These are phyloP conservation scores for Kurtzmaniella quercitrusa DNA, from an alignment of 1,139 yeast genomes.

Conservation along the genomic window DNA sequence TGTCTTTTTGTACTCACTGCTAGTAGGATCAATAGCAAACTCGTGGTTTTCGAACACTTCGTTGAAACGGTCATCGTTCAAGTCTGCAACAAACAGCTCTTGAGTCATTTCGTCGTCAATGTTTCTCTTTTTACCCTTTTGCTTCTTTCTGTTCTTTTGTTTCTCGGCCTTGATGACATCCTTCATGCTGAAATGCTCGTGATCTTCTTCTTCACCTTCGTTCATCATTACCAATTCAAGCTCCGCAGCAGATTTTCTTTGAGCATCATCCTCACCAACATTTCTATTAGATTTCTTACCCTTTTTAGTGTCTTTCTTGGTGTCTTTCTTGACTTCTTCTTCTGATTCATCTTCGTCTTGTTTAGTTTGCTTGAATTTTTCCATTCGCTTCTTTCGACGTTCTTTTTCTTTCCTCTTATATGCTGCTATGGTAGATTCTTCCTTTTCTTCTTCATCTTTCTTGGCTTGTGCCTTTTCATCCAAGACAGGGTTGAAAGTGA, in stretches of 20 bases:
- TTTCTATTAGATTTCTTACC: slow-evolving; percentile 18
- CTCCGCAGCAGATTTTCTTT: slow-evolving; percentile 54
- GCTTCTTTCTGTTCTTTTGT: slow-evolving; percentile 48
- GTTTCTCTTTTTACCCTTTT: slow-evolving; percentile 36
- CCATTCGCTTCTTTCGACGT: slow-evolving; percentile 78
- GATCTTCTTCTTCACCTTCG: slow-evolving; percentile 40
- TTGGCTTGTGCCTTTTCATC: slow-evolving; percentile 36
- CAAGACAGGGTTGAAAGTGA: slow-evolving; percentile 90
- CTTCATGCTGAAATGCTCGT: slow-evolving; percentile 73
- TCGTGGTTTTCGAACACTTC: slow-evolving; percentile 87
- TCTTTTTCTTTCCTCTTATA: slow-evolving; percentile 89
- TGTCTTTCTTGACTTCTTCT: slow-evolving; percentile 21
- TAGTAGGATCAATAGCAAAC: slow-evolving; percentile 88
- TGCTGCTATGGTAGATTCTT: slow-evolving; percentile 77
- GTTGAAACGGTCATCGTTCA: slow-evolving; percentile 80
- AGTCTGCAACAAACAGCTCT: slow-evolving; percentile 65
- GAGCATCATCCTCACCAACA: slow-evolving; percentile 26
- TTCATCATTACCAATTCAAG: slow-evolving; percentile 71
- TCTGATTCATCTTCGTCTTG: slow-evolving; percentile 38
- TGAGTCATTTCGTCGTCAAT: slow-evolving; percentile 40
- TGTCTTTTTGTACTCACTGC: slow-evolving; percentile 84
- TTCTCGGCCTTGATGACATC: slow-evolving; percentile 74
- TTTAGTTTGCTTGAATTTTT: slow-evolving; percentile 59
- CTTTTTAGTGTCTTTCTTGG: slow-evolving; percentile 10
- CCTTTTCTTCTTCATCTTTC: slow-evolving; percentile 38